Evolutionary conservation across 192 early-diverging fungal genomes (phyloP), one percentile per base, ranked within the genome.

Genomic region (Linnemannia zychae): DNA sequence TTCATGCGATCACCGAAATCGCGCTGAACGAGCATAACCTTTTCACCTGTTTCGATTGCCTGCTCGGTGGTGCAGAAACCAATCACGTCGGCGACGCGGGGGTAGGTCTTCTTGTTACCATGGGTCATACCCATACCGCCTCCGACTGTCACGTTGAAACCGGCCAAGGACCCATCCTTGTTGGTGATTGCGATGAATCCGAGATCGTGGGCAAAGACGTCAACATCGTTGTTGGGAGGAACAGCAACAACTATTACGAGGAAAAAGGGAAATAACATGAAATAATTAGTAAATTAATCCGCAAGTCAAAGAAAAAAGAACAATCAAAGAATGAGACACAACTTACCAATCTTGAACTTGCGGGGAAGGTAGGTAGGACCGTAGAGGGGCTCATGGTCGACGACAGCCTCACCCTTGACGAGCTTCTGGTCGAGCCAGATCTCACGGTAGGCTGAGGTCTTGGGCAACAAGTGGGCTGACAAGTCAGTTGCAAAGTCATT

Each of bases 111-210:
- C 81, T 96, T 96, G 95, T 98, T 99, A 79, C 96, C 95, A 92
- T 99, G 98, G 37, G 98, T 98, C 94, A 96, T 96, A 86, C 98
- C 98, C 98, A 99, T 98, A 67, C 98, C 98, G 81, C 98, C 98
- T 79, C 98, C 98, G 68, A 99, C 95, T 52, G 95, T 94, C 47
- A 98, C 94, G 87, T 98, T 99, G 92, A 95, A 99, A 72, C 98
- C 98, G 67, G 96, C 87, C 67, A 99, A 90, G 68, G 87, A 76
- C 73, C 92, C 91, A 85, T 95, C 87, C 77, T 90, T 90, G 77
- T 97, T 95, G 48, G 95, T 89, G 82, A 99, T 95, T 66, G 97
- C 97, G 77, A 98, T 97, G 86, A 90, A 97, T 71, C 98, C 98
- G 69, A 99, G 92, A 87, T 99, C 98, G 85, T 99, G 95, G 65